Evolutionary conservation across 73 alveolate species (phyloP), one percentile per base, ranked within the genome.

Genomic region (Uronychia setigera): DNA sequence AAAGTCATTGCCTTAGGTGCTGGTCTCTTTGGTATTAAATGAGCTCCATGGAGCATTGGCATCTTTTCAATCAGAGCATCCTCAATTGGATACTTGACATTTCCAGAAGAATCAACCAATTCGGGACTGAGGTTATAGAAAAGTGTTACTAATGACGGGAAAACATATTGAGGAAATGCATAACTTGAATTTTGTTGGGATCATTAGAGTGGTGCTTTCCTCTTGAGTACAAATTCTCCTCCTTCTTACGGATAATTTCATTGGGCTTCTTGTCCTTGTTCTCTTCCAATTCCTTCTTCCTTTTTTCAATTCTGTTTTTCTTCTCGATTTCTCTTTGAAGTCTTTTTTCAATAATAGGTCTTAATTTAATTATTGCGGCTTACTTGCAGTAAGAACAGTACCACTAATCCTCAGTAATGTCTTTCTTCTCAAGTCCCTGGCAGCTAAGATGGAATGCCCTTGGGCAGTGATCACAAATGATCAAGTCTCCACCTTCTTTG

Each of bases 341-440:
- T 75, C 83, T 60, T 84, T 87, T 87, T 59, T 81, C 88, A 14
- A 80, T 58, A 25, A 82, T 82, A 11, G 87, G 88, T 33, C 90
- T 78, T 31, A 29, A 11, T n/a, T 19, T 76, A 31, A 33, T 32
- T 31, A 26, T 33, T 27, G 32, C 29, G 89, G 76, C 83, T 87
- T 81, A 74, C 88, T 27, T 87, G 91, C 97, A 95, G 77, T 67
- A 76, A 19, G 92, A 87, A 89, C 98, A 92, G 76, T 80, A 95
- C 97, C 97, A 95, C 81, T 88, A 92, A n/a, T 93, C 97, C 76
- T 85, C 95, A 25, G 98, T 97, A 60, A 93, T 93, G 83, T 90
- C 92, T 90, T 85, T 86, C 77, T 92, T 90, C 83, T 92, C 88
- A 58, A 95, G 76, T 60, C 92, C 92, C 26, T 83, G 86, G 74